Evolutionary conservation across 129 eudicot genomes (phyloP).

Genomic region (Daucus carota): DH1_v3.0 NC_030387.2:4953001-4953500

Average conservation of each 20-base stretch:
- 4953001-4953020: too few relatives aligned
- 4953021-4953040: too few relatives aligned
- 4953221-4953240: background rate
- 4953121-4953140: too few relatives aligned
- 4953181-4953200: too few relatives aligned
- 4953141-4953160: too few relatives aligned
- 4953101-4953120: too few relatives aligned
- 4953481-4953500: slow-evolving; percentile 12
- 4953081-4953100: too few relatives aligned
- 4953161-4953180: too few relatives aligned
- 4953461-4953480: slow-evolving; percentile 22
- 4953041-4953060: too few relatives aligned
- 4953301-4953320: background rate
- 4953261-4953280: background rate
- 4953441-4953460: slow-evolving; percentile 50
- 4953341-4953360: background rate
- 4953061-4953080: too few relatives aligned
- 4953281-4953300: background rate
- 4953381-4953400: slow-evolving; percentile 85
- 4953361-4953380: slow-evolving; percentile 33
- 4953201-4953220: background rate
- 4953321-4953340: background rate
- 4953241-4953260: background rate
- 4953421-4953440: slow-evolving; percentile 63
- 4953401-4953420: slow-evolving; percentile 71